Percentiles rank a stretch among this genome's conserved stretches.
Evolutionary conservation across 2,329 filamentous ascomycete species (phyloP).

Genomic region (Aspergillus versicolor): DNA sequence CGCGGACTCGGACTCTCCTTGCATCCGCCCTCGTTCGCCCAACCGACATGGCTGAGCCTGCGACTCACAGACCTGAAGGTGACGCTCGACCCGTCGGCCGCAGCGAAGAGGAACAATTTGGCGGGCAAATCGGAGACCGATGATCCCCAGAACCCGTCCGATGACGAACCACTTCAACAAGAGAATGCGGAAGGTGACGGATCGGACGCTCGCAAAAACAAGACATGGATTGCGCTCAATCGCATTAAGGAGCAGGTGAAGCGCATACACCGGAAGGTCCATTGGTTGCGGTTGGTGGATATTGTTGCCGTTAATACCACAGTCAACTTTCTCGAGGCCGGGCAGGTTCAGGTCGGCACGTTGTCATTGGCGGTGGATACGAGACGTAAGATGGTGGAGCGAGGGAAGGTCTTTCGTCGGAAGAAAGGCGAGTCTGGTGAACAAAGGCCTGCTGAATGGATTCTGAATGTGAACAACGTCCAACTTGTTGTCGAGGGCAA

Average conservation of each 20-base stretch:
- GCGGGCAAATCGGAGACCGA: slow-evolving; percentile 22
- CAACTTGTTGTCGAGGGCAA: slow-evolving; percentile 82
- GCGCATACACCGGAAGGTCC: slow-evolving; percentile 77
- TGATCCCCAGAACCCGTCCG: slow-evolving; percentile 23
- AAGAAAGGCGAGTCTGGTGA: slow-evolving; percentile 63
- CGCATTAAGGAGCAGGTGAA: slow-evolving; percentile 83
- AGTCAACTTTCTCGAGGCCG: slow-evolving; percentile 75
- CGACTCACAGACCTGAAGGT: slow-evolving; percentile 82
- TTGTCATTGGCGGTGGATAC: slow-evolving; percentile 89
- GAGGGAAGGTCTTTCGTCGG: slow-evolving; percentile 83
- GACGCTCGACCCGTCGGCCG: slow-evolving; percentile 71
- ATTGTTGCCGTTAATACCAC: slow-evolving; percentile 79
- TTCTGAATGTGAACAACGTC: slow-evolving; percentile 78
- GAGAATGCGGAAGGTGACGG: slow-evolving; percentile 18
- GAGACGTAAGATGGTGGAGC: slow-evolving; percentile 83
- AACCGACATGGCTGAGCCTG: slow-evolving; percentile 94
- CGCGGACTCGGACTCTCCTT: slow-evolving; percentile 83
- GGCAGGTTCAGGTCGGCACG: slow-evolving; percentile 78
- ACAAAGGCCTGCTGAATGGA: slow-evolving; percentile 88
- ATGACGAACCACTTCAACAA: slow-evolving; percentile 22
- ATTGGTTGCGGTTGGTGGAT: slow-evolving; percentile 87
- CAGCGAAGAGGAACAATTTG: slow-evolving; percentile 40
- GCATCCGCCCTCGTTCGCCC: slow-evolving; percentile 92
- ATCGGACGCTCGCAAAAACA: slow-evolving; percentile 51
- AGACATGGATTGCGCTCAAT: slow-evolving; percentile 78